Conservation (phyloP, 2,329 filamentous ascomycete species). For the Aspergillus versicolor region DNA sequence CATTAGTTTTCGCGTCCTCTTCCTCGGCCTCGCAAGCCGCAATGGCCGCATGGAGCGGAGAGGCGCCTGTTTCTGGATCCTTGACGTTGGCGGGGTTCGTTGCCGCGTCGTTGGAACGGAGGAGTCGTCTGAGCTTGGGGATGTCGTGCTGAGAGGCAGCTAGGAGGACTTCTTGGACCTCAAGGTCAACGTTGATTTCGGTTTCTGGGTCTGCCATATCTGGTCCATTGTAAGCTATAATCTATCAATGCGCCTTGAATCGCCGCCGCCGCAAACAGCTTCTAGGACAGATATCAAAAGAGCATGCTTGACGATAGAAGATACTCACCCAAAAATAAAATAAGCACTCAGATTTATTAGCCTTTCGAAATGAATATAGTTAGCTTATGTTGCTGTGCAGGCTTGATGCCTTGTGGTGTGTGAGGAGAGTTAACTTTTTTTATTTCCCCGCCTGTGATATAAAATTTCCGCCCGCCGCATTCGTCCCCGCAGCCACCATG, state of each 20-base stretch:
- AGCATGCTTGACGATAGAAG: background rate
- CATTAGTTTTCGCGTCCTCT: slow-evolving; percentile 24
- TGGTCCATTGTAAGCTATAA: background rate
- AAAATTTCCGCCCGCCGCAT: slow-evolving; percentile 33
- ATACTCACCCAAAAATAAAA: background rate
- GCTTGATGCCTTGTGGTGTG: background rate
- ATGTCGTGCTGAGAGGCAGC: slow-evolving; percentile 68
- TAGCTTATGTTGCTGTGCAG: background rate
- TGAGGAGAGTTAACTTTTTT: background rate
- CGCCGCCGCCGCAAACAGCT: background rate
- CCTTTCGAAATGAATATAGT: background rate
- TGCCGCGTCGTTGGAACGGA: slow-evolving; percentile 51
- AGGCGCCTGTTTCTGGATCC: slow-evolving; percentile 80
- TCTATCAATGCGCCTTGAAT: background rate
- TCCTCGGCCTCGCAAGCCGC: slow-evolving; percentile 61
- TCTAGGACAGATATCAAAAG: background rate
- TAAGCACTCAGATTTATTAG: background rate
- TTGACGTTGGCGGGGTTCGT: slow-evolving; percentile 69
- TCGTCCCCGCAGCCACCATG: slow-evolving; percentile 24
- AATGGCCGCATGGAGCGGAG: slow-evolving; percentile 86
- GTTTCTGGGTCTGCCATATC: slow-evolving; percentile 27
- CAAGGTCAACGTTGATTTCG: slow-evolving; percentile 38
- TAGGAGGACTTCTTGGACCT: slow-evolving; percentile 61
- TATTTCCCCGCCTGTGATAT: slow-evolving; percentile 15
- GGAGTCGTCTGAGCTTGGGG: slow-evolving; percentile 65